phyloP scores from a whole-genome alignment of 2,329 filamentous ascomycete species.

The Rutstroemia sydowiana region DNA sequence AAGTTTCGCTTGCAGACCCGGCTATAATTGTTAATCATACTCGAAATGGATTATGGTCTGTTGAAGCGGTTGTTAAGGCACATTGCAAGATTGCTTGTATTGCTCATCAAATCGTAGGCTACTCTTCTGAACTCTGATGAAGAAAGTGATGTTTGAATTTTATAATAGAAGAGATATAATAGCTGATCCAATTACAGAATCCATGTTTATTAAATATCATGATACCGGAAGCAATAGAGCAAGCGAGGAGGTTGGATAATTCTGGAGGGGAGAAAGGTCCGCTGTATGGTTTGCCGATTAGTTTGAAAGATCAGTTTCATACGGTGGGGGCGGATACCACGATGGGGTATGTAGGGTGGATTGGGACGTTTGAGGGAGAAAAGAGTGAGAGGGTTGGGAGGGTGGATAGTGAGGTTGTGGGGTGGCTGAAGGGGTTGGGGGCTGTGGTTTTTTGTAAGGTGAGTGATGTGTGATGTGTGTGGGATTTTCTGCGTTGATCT shows the following conservation, averaged over 20 bases:
- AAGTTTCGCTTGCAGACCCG: constrained; percentile 50
- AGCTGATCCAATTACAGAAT: constrained; percentile 32
- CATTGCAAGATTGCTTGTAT: constrained; percentile 46
- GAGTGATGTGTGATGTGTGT: too few species aligned
- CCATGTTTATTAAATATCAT: constrained; percentile 42
- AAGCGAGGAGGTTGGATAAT: constrained; percentile 37
- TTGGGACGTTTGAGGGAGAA: constrained; percentile 42
- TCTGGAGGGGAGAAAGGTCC: constrained; percentile 28
- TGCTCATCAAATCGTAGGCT: constrained; percentile 43
- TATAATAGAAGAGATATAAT: constrained; percentile 15
- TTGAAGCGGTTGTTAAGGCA: constrained; percentile 42
- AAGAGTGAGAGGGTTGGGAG: constrained; percentile 38
- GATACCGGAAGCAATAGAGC: constrained; percentile 31
- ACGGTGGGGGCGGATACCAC: constrained; percentile 22
- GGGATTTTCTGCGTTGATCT: background rate
- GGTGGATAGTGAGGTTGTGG: constrained; percentile 40
- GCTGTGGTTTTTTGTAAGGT: constrained; percentile 31
- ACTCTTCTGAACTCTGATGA: background rate
- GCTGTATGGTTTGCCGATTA: constrained; percentile 34
- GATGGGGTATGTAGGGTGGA: constrained; percentile 52
- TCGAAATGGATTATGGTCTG: constrained; percentile 43
- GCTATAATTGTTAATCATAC: constrained; percentile 45
- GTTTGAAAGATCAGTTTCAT: constrained; percentile 31
- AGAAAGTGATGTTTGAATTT: too few species aligned
- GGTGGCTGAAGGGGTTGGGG: constrained; percentile 31